Base-by-base conservation (phyloP, 257 asterid species). In the Leonotis leonurus region DNA sequence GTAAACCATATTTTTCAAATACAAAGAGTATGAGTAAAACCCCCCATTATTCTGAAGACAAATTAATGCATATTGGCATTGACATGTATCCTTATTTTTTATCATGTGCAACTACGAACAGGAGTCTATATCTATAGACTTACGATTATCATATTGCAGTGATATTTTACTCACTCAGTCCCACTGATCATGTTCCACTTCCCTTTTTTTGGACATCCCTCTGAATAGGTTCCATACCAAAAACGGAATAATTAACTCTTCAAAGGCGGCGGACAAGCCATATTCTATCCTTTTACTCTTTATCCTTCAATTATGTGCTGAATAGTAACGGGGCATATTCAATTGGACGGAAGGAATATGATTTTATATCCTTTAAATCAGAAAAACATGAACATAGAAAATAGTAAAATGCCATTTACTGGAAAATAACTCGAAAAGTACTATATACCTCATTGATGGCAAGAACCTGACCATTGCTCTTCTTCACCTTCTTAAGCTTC, bases 401-500 rank as follows among this genome's bases (percentile, higher is more conserved):
- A 10, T 8, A 3, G 6, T 27, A 12, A 7, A 65, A 64, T 33
- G 55, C 9, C n/a, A n/a, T n/a, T n/a, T n/a, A 20, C 37, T 27
- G 33, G 8, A 46, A 13, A 36, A 16, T 22, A 21, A 17, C 21
- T n/a, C n/a, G 10, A 24, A 13, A 32, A 55, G 39, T 26, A 17
- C 1, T 13, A 12, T 14, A 16, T 40, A 69, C 74, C 74, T 69
- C 74, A 22, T 69, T 69, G 69, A 61, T 69, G 39, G 68, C 73
- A 48, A 58, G 73, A 58, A 58, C 67, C 50, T 58, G 61, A 36
- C 73, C 73, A 0, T 69, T 60, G 43, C 74, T 69, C 53, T 69
- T 69, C 63, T 69, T 69, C 25, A 69, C 73, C 73, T 68, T 68
- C 67, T 68, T 68, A 27, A 68, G 68, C 67, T 68, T 59, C 36